Conservation (phyloP, 225 moss, liverwort and hornwort genomes). For the Pseudoscleropodium purum region DNA sequence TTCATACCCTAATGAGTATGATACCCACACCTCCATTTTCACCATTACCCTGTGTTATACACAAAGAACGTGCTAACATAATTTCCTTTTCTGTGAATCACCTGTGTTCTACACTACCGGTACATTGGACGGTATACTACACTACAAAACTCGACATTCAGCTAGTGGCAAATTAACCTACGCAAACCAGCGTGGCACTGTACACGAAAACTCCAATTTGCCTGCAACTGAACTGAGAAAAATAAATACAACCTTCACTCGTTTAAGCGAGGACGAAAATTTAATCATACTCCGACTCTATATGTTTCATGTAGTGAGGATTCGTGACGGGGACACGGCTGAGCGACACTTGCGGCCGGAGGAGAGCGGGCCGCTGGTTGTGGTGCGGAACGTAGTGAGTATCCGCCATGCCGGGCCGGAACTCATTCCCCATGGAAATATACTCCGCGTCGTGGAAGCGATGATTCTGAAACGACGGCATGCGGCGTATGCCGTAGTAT, state of each 20-base stretch:
- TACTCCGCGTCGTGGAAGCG: slow-evolving; percentile 37
- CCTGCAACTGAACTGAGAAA: neutral
- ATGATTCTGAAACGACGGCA: slow-evolving; percentile 20
- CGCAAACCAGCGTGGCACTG: neutral
- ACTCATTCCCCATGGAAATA: slow-evolving; percentile 17
- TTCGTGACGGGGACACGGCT: slow-evolving; percentile 16
- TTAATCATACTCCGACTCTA: slow-evolving; percentile 12
- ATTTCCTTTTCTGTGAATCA: neutral
- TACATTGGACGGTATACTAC: neutral
- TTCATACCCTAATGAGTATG: neutral
- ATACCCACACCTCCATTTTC: neutral
- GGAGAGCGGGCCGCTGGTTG: slow-evolving; percentile 1
- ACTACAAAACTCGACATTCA: neutral
- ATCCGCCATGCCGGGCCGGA: neutral
- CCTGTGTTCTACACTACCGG: neutral
- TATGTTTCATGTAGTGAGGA: slow-evolving; percentile 21
- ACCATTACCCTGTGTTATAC: neutral
- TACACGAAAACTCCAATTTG: neutral
- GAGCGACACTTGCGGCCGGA: slow-evolving; percentile 14
- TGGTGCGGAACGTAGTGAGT: neutral
- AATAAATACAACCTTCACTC: neutral
- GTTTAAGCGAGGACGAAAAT: neutral
- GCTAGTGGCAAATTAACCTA: neutral
- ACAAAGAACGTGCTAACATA: neutral
- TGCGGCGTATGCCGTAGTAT: slow-evolving; percentile 8